Percentiles rank a stretch among this genome's conserved stretches.
Conservation (phyloP, 139 green algal species). For the Nannochloris sp. region DNA sequence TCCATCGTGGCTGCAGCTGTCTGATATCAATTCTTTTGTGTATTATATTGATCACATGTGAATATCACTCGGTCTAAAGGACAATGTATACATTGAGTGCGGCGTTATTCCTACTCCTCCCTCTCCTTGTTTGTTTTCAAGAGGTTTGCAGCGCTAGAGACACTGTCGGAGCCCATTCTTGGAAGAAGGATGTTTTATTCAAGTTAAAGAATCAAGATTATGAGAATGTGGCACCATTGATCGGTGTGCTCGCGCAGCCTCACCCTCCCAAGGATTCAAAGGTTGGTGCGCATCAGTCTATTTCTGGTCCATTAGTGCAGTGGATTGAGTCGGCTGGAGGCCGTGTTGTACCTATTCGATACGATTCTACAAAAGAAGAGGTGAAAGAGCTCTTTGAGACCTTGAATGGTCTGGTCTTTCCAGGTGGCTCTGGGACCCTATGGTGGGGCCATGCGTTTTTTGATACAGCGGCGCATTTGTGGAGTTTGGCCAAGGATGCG, state of each 20-base stretch:
- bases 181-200: neutral
- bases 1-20: constrained; percentile 38
- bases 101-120: too few species aligned
- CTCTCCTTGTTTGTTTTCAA: too few species aligned
- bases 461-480: constrained; percentile 36
- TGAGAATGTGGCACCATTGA: constrained; percentile 1
- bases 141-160: neutral
- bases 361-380: constrained; percentile 11
- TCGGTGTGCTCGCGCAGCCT: constrained; percentile 7
- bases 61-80: neutral
- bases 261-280: constrained; percentile 2
- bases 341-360: constrained; percentile 43
- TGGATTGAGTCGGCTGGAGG: constrained; percentile 42
- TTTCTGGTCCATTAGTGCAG: constrained; percentile 5
- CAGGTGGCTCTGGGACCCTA: constrained; percentile 28
- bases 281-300: neutral
- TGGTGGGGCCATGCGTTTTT: constrained; percentile 48
- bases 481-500: constrained; percentile 18
- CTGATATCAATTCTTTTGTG: neutral
- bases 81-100: neutral
- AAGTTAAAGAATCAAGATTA: constrained; percentile 9
- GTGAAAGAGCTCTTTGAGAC: neutral
- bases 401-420: constrained; percentile 51
- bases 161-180: neutral
- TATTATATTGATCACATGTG: neutral